Evolutionary conservation across 2,329 filamentous ascomycete species (phyloP), one percentile per base, ranked within the genome.

Genomic region (Fusarium hainanense): DNA sequence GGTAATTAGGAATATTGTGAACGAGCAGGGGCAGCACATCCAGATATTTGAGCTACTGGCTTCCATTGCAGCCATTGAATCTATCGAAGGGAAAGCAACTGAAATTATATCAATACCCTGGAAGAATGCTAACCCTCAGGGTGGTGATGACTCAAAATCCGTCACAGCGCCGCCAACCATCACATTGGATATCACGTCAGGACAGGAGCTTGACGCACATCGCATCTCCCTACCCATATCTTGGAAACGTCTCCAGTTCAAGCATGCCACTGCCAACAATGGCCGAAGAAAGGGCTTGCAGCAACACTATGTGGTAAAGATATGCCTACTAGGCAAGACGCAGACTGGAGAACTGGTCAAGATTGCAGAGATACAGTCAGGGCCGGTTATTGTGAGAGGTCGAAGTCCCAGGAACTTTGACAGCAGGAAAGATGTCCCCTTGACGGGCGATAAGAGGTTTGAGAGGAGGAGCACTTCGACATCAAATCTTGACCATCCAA

Each of bases 21-120:
- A 87, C 69, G 94, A 95, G 16, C 92, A 97, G 69, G 91, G 93
- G 48, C 91, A 90, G 42, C 90, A 93, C 54, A 87, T 93, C 23
- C 90, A 93, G 42, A 88, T 96, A 6, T 89, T 92, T 46, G 88
- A 97, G 65, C 80, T 97, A 67, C 92, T 93, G 65, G 89, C 96
- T 23, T 90, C 91, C 37, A 93, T 98, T 54, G 92, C 92, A 1
- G 94, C 93, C 3, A 89, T 92, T 6, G 95, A 98, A 80, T 97
- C 93, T 7, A 97, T 98, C 51, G 95, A 98, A 77, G 93, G 93
- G 50, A 97, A 97, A 76, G 76, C 89, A 1, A 95, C 97, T 8
- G 97, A 98, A 81, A 97, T 98, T 66, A 98, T 98, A 63, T 96
- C 92, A 1, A 96, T 98, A 49, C 95, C 95, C 0, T 98, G 95